Base-by-base conservation (phyloP, 345 rosid genomes). In the Cardamine occulta region DNA sequence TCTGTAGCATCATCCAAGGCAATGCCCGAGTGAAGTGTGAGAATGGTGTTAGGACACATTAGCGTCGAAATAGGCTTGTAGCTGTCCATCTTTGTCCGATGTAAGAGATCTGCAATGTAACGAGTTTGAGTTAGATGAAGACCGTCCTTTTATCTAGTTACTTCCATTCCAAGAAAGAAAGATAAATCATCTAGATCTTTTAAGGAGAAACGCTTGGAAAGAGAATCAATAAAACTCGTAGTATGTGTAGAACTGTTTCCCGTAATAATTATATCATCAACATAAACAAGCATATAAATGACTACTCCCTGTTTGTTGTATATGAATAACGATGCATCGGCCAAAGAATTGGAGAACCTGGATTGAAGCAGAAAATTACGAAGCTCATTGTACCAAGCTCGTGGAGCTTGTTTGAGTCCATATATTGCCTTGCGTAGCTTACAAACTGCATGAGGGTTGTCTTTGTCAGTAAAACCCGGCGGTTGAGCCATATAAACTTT, bases 111-210 rank as follows among this genome's bases (percentile, higher is more conserved):
- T 51, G 29, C 28, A 21, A 51, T 51, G 1, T 51, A 51, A 0
- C 28, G 15, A 4, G 15, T 10, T 1, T 51, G 56, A 0, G 7
- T 51, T 10, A 51, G 3, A 10, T 21, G 15, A 0, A 51, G 2
- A 0, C 29, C 28, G 0, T 10, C 29, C 0, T 8, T 9, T 0
- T 14, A 1, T 19, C 28, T 10, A 9, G 6, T 9, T 0, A 51
- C 56, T 51, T 51, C 56, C 2, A 51, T 51, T 5, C 28, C 14
- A 52, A 52, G 29, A 23, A 52, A 52, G 1, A 52, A 21, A 0
- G 56, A 52, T 4, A 52, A 21, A 10, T 52, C 29, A 10, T 21
- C 15, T 0, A 52, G 1, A 52, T 52, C 29, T 2, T 52, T 52
- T 4, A 52, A 2, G 1, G 29, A 52, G 6, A 52, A 52, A 4